Evolutionary conservation across 306 rosid genomes (phyloP), one percentile per base, ranked within the genome.

Genomic region (Sphenostylis stenocarpa): DNA sequence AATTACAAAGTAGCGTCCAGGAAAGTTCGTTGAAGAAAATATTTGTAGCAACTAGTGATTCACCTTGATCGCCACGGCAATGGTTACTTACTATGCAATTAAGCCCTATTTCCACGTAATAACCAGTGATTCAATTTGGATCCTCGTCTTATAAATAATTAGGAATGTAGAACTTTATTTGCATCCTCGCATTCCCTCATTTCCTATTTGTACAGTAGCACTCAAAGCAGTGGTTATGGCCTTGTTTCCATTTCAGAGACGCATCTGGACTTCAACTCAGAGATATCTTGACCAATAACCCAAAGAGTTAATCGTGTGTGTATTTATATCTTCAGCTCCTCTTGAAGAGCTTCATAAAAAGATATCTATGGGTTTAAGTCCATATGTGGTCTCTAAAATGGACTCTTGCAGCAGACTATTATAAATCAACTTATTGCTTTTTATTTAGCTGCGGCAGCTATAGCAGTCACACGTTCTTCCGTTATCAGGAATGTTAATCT

Each of bases 351-450:
- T 72, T 89, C 92, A 1, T 88, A 87, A 29, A 93, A 48, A 73
- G 82, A 48, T 86, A 88, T 17, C 88, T 82, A 39, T 81, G 89
- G 1, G 84, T 79, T 9, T 84, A 88, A 71, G 90, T 85, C 90
- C 84, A 83, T 74, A 91, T 86, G 51, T 93, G 94, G 31, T 87
- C 92, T 6, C 96, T 84, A 47, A 91, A 88, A 43, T 81, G 85
- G 29, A 72, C 78, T 80, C 67, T 75, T 48, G 78, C 33, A 77
- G n/a, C 26, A 52, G 11, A 21, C 67, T 83, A 44, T 70, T 88
- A 77, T 20, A n/a, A n/a, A n/a, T n/a, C n/a, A n/a, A n/a, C n/a
- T n/a, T n/a, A n/a, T n/a, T n/a, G n/a, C n/a, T n/a, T n/a, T n/a
- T n/a, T n/a, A n/a, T n/a, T n/a, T n/a, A n/a, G n/a, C n/a, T n/a